Conservation (phyloP, 1,139 yeast species). For the Nadsonia commutata region DNA sequence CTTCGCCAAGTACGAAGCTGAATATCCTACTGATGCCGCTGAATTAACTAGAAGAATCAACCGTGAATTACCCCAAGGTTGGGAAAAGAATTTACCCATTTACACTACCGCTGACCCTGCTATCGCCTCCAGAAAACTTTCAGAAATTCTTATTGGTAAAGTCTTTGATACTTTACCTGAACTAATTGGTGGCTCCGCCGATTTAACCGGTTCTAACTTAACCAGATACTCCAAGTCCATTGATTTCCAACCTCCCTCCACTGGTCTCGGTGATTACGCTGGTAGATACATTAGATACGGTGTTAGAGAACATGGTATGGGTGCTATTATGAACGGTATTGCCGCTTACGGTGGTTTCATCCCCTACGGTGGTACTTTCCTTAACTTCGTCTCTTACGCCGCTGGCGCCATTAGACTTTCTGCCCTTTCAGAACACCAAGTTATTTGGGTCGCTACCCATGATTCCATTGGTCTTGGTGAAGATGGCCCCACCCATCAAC, state of each 20-base stretch:
- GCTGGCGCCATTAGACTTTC: slow-evolving; percentile 95
- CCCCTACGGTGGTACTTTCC: slow-evolving; percentile 96
- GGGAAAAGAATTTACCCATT: slow-evolving; percentile 68
- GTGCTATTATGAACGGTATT: slow-evolving; percentile 97
- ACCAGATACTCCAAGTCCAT: slow-evolving; percentile 76
- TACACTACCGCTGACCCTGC: slow-evolving; percentile 71
- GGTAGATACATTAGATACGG: slow-evolving; percentile 98
- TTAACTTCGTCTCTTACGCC: slow-evolving; percentile 95
- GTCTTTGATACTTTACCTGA: slow-evolving; percentile 66
- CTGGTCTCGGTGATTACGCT: slow-evolving; percentile 69
- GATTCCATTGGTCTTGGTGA: slow-evolving; percentile 99
- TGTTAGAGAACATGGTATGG: slow-evolving; percentile 99
- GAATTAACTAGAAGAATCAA: slow-evolving; percentile 71
- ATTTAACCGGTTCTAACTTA: slow-evolving; percentile 93
- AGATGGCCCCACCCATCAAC: slow-evolving; percentile 99
- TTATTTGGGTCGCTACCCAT: slow-evolving; percentile 96
- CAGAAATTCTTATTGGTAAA: slow-evolving; percentile 63
- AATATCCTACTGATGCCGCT: slow-evolving; percentile 69
- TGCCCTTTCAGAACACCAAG: slow-evolving; percentile 87
- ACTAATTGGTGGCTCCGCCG: slow-evolving; percentile 96
- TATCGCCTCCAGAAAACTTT: slow-evolving; percentile 88
- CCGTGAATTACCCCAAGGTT: slow-evolving; percentile 70
- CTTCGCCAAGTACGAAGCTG: slow-evolving; percentile 45
- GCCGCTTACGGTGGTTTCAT: slow-evolving; percentile 90
- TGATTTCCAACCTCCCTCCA: slow-evolving; percentile 86